Evolutionary conservation across 108 stramenopile genomes (phyloP), one percentile per base, ranked within the genome.

Genomic region (Nannochloropsis oceanica): DNA sequence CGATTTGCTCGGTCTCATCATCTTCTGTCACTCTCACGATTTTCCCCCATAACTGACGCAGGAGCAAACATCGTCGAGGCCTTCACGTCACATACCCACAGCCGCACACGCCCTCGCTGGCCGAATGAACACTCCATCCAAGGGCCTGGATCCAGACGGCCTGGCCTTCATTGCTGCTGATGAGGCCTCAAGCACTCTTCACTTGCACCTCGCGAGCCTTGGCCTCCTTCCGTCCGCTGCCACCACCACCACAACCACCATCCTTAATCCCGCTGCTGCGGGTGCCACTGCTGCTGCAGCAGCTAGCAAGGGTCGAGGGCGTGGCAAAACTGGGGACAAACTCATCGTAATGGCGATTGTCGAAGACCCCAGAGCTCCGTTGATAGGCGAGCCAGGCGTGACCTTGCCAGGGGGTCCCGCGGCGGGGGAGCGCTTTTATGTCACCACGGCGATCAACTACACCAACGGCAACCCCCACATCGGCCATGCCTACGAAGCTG

Each of bases 381-480:
- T 73, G 9, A 10, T 73, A 7, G 59, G 59, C 22, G 59, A 73
- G 22, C 59, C 59, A n/a, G 59, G 59, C 18, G 59, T 73, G 59
- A 73, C 59, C n/a, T 81, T 81, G 81, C 27, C 81, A 22, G 87
- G 44, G 34, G 13, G 43, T 8, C 27, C 25, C 7, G 87, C 81
- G 24, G 27, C 34, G 22, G 27, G 79, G 34, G 88, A 85, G 27
- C 46, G 81, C 25, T 98, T 94, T 88, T 98, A 97, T 92, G 86
- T 97, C 73, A 99, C 97, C 43, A 99, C 99, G n/a, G 97, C 99
- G 79, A 99, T 99, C 92, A 97, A 98, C 90, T 99, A 99, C 94
- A 96, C 97, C 87, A 99, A 99, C 86, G 98, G 44, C 92, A 96
- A 85, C 25, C 97, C 96, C 44, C 97, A 99, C 91, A 97, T 98